Evolutionary conservation across 2,329 filamentous ascomycete genomes (phyloP), one percentile per base, ranked within the genome.

Genomic region (Knoxdaviesia proteae): DNA sequence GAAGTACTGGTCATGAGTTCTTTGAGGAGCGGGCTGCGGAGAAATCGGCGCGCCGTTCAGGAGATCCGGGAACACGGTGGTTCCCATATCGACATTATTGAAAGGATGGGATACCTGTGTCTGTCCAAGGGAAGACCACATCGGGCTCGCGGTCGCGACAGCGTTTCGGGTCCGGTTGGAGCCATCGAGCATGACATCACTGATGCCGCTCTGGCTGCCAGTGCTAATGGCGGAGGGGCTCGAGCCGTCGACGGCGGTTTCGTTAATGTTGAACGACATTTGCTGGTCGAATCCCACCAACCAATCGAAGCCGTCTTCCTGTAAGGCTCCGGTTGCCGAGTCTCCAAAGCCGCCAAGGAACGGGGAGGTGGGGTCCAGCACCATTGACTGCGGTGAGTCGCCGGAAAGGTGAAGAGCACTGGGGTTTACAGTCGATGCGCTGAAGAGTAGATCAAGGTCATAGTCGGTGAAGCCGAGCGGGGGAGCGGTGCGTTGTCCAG

Each of bases 181-280:
- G 46, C 83, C 84, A 58, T 94, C 86, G 45, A 90, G 67, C 79
- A 94, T 86, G 46, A 86, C 76, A 56, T 96, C 90, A 59, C 84
- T 92, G 58, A 87, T 82, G 41, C 80, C 83, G 20, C 20, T 88
- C 54, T 92, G 87, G 60, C 87, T 96, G 46, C 83, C 84, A 38
- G 84, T 93, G 63, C 88, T 96, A 58, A 96, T 88, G 39, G 86
- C 86, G 6, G 90, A 96, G 10, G 90, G 90, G 9, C 90, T 96
- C 7, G 90, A 96, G 46, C 82, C 86, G 52, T 94, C 88, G 43
- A 94, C 73, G 32, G 83, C 84, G 49, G 77, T 80, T 51, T 94
- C 86, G 52, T 80, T 80, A 44, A 66, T 62, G 51, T 68, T 69
- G 56, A 84, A 77, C 6, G 72, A 72, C 67, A 88, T 74, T 39